Conservation (phyloP, 352 stramenopile species). For the Paralagenidium karlingii region DNA sequence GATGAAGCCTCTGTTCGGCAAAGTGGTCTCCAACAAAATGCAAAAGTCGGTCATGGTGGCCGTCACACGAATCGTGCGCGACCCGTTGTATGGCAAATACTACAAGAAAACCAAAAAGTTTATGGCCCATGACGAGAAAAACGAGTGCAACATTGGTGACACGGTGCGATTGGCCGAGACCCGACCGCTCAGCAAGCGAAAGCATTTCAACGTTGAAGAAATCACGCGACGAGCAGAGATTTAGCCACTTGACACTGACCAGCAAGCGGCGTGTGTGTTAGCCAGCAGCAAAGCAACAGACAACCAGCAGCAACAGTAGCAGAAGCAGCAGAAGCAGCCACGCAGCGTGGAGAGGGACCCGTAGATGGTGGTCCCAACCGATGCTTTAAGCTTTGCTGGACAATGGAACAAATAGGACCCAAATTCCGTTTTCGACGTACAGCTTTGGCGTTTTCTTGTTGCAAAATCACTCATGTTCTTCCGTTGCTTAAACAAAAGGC, state of each 20-base stretch:
- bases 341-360: too few relatives aligned
- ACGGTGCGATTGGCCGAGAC: conserved; percentile 64
- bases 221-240: conserved; percentile 80
- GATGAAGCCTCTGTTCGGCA: conserved; percentile 90
- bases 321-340: too few relatives aligned
- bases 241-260: conserved; percentile 33
- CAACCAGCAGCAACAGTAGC: too few relatives aligned
- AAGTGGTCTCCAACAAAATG: conserved; percentile 95
- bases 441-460: too few relatives aligned
- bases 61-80: conserved; percentile 88
- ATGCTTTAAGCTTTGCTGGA: too few relatives aligned
- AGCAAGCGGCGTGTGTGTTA: too few relatives aligned
- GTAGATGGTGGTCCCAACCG: too few relatives aligned
- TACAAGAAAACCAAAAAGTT: conserved; percentile 95
- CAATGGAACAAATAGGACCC: too few relatives aligned
- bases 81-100: conserved; percentile 92
- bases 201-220: conserved; percentile 83
- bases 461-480: too few relatives aligned
- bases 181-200: conserved; percentile 76
- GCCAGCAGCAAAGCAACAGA: too few relatives aligned
- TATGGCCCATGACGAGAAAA: conserved; percentile 94
- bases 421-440: too few relatives aligned
- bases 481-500: too few relatives aligned
- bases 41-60: conserved; percentile 93
- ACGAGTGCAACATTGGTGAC: conserved; percentile 88